Conservation (phyloP, 257 asterid genomes). For the Solanum sejunctum region DNA sequence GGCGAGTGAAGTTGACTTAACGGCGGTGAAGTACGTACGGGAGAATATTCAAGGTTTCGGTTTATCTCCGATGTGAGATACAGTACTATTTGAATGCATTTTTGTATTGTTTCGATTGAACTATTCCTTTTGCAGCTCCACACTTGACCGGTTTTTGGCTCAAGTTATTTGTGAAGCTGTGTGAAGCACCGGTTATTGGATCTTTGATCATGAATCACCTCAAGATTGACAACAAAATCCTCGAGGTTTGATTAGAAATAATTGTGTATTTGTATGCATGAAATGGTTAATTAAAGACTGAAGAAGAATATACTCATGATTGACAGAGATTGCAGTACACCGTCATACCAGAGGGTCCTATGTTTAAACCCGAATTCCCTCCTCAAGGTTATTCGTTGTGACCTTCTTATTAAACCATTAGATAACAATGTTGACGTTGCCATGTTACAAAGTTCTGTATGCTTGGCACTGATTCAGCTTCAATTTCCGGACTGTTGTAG, state of each 20-base stretch:
- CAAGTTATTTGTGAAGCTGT: slow-evolving; percentile 42
- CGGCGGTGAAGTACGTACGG: slow-evolving; percentile 44
- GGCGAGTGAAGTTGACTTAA: slow-evolving; percentile 60
- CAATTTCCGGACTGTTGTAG: slow-evolving; percentile 25
- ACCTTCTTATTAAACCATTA: background rate
- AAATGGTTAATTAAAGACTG: background rate
- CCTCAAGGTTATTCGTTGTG: slow-evolving; percentile 55
- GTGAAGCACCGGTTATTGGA: slow-evolving; percentile 60
- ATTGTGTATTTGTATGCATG: background rate
- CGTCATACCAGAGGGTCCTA: slow-evolving; percentile 82
- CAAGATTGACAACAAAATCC: slow-evolving; percentile 54
- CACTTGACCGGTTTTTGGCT: slow-evolving; percentile 76
- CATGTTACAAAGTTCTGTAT: background rate
- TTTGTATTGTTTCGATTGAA: background rate
- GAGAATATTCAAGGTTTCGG: slow-evolving; percentile 52
- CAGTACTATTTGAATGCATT: background rate
- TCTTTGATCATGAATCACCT: slow-evolving; percentile 32
- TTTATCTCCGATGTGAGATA: background rate
- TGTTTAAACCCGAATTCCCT: slow-evolving; percentile 91
- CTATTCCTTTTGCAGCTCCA: slow-evolving; percentile 52
- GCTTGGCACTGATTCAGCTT: background rate
- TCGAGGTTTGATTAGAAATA: slow-evolving; percentile 34
- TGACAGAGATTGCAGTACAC: slow-evolving; percentile 73
- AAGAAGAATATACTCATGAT: background rate
- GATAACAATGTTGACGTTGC: background rate